phyloP scores from a whole-genome alignment of 2,329 filamentous ascomycete genomes.

The Coniella vitis region DNA sequence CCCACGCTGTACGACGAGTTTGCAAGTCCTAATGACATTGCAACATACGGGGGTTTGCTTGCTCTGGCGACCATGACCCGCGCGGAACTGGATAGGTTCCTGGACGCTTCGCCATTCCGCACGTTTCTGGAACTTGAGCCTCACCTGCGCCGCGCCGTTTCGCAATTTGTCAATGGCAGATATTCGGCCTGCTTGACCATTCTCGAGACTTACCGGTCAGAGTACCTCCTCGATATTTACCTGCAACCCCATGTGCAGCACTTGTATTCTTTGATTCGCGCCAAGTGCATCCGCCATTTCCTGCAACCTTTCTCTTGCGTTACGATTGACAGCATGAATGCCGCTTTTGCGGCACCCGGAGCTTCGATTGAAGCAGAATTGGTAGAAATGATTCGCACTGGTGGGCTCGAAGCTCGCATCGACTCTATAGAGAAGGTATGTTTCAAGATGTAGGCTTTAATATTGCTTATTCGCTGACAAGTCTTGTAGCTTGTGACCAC shows the following conservation, averaged over 20 bases:
- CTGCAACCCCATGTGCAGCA: conserved; percentile 65
- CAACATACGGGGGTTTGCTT: conserved; percentile 84
- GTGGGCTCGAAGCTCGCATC: conserved; percentile 69
- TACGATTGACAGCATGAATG: conserved; percentile 69
- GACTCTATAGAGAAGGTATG: conserved; percentile 71
- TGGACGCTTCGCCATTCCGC: conserved; percentile 77
- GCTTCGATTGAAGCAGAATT: conserved; percentile 68
- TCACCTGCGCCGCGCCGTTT: conserved; percentile 85
- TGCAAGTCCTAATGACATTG: conserved; percentile 78
- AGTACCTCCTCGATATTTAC: conserved; percentile 88
- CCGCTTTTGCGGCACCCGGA: conserved; percentile 62
- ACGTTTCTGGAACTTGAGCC: conserved; percentile 87
- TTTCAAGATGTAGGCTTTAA: not conserved
- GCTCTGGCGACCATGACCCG: conserved; percentile 87
- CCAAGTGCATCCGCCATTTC: conserved; percentile 90
- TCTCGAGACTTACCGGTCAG: conserved; percentile 70
- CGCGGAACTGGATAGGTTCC: conserved; percentile 61
- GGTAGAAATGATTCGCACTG: conserved; percentile 66
- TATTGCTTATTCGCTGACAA: not conserved
- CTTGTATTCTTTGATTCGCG: conserved; percentile 70
- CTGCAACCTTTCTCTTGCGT: conserved; percentile 86
- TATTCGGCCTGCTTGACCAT: conserved; percentile 81
- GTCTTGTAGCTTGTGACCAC: conserved; percentile 60
- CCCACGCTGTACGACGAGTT: conserved; percentile 59
- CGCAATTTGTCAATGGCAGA: conserved; percentile 81